Percentiles rank a stretch among this genome's conserved stretches.
phyloP scores from a whole-genome alignment of 768 basidiomycete genomes.

The Phallus indusiatus region DNA sequence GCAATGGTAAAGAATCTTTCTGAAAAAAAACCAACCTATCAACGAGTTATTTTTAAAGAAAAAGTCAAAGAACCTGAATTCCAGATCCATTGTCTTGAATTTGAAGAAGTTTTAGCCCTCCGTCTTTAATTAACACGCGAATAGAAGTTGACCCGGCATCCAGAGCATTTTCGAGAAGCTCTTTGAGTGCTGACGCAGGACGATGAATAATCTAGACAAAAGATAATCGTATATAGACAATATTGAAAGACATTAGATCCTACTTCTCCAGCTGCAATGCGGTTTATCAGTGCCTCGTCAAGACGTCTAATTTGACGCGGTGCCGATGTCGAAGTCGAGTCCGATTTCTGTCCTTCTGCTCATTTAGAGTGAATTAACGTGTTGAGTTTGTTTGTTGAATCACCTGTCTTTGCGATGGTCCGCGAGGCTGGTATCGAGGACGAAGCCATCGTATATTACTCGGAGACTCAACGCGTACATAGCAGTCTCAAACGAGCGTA shows the following conservation, averaged over 20 bases:
- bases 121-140: conserved; percentile 85
- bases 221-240: conserved; percentile 26
- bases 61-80: conserved; percentile 54
- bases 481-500: too few species aligned
- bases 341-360: neutral
- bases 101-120: conserved; percentile 88
- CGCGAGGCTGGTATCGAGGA: neutral
- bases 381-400: too few species aligned
- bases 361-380: neutral
- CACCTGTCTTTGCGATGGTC: neutral
- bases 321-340: conserved; percentile 17
- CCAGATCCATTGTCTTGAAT: conserved; percentile 97
- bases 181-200: conserved; percentile 92
- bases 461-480: too few species aligned
- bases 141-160: conserved; percentile 88
- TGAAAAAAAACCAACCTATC: conserved; percentile 22
- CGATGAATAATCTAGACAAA: conserved; percentile 65
- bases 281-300: conserved; percentile 77
- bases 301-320: conserved; percentile 67
- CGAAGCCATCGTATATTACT: neutral
- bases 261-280: conserved; percentile 67
- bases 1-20: conserved; percentile 82
- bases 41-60: neutral
- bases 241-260: conserved; percentile 16
- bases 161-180: conserved; percentile 89